These are phyloP conservation scores for Henckelia pumila DNA, from an alignment of 257 asterid species.

Conservation along the genomic window DNA sequence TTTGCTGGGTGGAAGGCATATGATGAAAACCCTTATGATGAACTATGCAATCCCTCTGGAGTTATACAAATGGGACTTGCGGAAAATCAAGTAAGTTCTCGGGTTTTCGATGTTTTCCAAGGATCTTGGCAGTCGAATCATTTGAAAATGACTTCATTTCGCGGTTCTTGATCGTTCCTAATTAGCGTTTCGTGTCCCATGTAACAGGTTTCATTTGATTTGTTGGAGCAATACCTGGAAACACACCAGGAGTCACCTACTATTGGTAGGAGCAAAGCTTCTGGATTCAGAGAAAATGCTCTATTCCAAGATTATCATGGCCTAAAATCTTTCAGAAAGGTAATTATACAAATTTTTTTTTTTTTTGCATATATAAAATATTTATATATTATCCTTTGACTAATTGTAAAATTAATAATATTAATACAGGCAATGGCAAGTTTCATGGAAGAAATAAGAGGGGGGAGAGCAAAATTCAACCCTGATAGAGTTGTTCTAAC, in stretches of 20 bases:
- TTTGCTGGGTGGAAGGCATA: slow-evolving; percentile 97
- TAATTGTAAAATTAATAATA: background rate
- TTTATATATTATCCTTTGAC: background rate
- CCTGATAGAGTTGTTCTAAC: slow-evolving; percentile 80
- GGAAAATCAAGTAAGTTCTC: slow-evolving; percentile 65
- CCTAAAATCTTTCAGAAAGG: slow-evolving; percentile 71
- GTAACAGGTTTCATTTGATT: slow-evolving; percentile 77
- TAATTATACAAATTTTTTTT: background rate
- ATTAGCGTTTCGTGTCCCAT: background rate
- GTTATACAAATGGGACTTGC: slow-evolving; percentile 97
- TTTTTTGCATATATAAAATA: background rate
- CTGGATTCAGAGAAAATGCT: slow-evolving; percentile 76
- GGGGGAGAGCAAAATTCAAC: slow-evolving; percentile 68
- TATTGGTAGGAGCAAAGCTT: slow-evolving; percentile 30
- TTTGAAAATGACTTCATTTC: background rate
- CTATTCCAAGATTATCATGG: slow-evolving; percentile 97
- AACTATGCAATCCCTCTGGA: slow-evolving; percentile 53
- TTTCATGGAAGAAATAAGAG: slow-evolving; percentile 85
- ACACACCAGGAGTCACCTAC: slow-evolving; percentile 36
- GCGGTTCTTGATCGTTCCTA: background rate
- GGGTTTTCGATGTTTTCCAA: background rate
- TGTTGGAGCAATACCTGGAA: slow-evolving; percentile 65
- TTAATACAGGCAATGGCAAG: slow-evolving; percentile 75
- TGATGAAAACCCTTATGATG: slow-evolving; percentile 75
- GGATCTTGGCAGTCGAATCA: background rate